Conservation (phyloP, 192 early-diverging fungal species). For the Pilaira anomala region DNA sequence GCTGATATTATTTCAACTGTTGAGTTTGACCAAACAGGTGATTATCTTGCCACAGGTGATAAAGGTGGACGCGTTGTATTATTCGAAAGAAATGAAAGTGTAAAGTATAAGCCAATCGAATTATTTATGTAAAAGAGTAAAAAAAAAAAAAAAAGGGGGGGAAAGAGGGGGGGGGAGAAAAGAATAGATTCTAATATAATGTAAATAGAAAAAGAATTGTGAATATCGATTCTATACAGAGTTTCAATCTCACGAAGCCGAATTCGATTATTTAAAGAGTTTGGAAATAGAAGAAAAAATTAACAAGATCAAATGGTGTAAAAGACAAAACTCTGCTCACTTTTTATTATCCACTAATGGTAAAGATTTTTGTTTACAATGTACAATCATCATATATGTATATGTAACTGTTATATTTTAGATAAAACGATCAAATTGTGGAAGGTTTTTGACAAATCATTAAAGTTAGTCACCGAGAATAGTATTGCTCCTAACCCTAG, state of each 20-base stretch:
- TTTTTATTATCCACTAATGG: slow-evolving; percentile 91
- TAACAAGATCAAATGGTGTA: slow-evolving; percentile 94
- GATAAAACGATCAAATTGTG: slow-evolving; percentile 96
- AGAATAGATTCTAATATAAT: slow-evolving; percentile 3
- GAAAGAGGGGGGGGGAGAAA: no score
- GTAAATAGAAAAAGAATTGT: slow-evolving; percentile 81
- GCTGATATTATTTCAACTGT: slow-evolving; percentile 95
- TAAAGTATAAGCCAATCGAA: slow-evolving; percentile 41
- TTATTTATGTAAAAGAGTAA: neutral
- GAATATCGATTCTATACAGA: slow-evolving; percentile 97
- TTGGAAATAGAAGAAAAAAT: slow-evolving; percentile 97
- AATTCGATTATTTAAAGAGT: slow-evolving; percentile 93
- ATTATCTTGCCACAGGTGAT: slow-evolving; percentile 90
- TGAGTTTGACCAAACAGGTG: slow-evolving; percentile 88
- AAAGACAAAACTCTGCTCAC: slow-evolving; percentile 83
- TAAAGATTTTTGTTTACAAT: slow-evolving; percentile 20
- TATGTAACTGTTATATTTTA: slow-evolving; percentile 22
- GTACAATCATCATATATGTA: neutral
- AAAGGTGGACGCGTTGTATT: slow-evolving; percentile 90
- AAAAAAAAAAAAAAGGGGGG: neutral
- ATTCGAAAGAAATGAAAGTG: slow-evolving; percentile 86
- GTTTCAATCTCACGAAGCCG: slow-evolving; percentile 95
- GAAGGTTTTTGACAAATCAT: slow-evolving; percentile 89
- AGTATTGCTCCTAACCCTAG: slow-evolving; percentile 59
- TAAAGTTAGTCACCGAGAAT: slow-evolving; percentile 84